phyloP scores from a whole-genome alignment of 2,329 filamentous ascomycete genomes.

The Stachybotrys echinatus region DNA sequence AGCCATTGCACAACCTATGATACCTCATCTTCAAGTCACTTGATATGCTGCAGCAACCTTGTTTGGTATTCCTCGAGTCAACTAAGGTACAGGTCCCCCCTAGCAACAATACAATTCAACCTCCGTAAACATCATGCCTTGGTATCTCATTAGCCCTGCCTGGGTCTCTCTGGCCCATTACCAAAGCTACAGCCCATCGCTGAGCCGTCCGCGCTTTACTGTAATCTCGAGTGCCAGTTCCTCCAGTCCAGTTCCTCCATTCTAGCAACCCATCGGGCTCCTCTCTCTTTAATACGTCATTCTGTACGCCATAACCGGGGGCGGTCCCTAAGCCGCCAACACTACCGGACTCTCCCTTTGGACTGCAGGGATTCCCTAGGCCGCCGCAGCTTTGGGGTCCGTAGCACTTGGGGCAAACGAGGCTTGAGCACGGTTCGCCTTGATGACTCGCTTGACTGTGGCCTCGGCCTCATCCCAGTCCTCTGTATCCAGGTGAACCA shows the following conservation, averaged over 20 bases:
- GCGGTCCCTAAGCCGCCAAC: slow-evolving; percentile 21
- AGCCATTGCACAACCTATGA: too few species aligned
- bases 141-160: neutral
- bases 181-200: neutral
- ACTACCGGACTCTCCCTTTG: neutral
- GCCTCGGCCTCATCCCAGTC: slow-evolving; percentile 91
- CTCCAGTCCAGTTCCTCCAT: neutral
- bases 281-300: neutral
- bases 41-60: too few species aligned
- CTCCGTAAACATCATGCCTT: neutral
- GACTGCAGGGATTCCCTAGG: neutral
- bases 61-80: too few species aligned
- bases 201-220: neutral
- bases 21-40: too few species aligned
- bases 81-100: neutral
- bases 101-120: neutral
- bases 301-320: slow-evolving; percentile 3
- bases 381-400: slow-evolving; percentile 21
- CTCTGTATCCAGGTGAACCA: slow-evolving; percentile 73
- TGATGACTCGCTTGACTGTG: slow-evolving; percentile 76
- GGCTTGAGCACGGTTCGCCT: slow-evolving; percentile 58
- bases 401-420: slow-evolving; percentile 44
- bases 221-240: neutral
- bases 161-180: neutral
- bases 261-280: neutral